phyloP scores from a whole-genome alignment of 2,329 filamentous ascomycete species.

The Aspergillus thermomutatus region DNA sequence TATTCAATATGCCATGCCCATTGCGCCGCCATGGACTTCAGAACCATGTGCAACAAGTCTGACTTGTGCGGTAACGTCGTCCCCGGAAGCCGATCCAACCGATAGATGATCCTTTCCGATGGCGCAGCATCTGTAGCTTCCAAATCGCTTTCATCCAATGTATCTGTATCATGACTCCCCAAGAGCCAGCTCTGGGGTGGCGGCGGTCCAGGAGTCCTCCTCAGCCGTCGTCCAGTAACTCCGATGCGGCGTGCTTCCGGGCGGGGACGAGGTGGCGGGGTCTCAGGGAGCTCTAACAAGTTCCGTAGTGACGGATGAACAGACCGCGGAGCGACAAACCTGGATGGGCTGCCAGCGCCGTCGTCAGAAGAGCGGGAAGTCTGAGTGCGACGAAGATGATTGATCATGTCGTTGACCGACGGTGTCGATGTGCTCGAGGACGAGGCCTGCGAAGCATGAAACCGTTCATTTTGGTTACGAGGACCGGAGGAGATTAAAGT shows the following conservation, averaged over 20 bases:
- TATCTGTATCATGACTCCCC: constrained; percentile 11
- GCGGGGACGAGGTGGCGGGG: constrained; percentile 41
- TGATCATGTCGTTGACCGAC: constrained; percentile 48
- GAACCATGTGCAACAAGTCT: constrained; percentile 50
- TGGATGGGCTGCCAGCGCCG: constrained; percentile 11
- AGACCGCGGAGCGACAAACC: constrained; percentile 30
- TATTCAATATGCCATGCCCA: constrained; percentile 58
- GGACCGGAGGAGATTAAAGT: constrained; percentile 31
- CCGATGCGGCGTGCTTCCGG: constrained; percentile 27
- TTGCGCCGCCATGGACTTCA: constrained; percentile 54
- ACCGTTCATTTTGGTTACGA: constrained; percentile 25
- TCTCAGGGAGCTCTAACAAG: constrained; percentile 44
- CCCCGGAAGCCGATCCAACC: constrained; percentile 41
- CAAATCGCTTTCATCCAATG: constrained; percentile 3
- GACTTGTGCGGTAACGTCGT: constrained; percentile 30
- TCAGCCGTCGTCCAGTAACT: constrained; percentile 31
- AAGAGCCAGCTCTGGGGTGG: constrained; percentile 46
- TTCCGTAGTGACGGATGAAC: constrained; percentile 46
- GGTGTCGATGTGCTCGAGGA: constrained; percentile 22
- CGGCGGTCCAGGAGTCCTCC: constrained; percentile 44
- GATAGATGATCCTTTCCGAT: constrained; percentile 24
- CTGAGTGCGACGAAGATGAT: constrained; percentile 45
- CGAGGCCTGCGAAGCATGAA: constrained; percentile 14
- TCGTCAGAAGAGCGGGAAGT: constrained; percentile 21
- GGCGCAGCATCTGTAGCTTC: constrained; percentile 13